Percentiles rank a stretch among this genome's conserved stretches.
phyloP scores from a whole-genome alignment of 768 basidiomycete genomes.

The Termitomyces sp. region DNA sequence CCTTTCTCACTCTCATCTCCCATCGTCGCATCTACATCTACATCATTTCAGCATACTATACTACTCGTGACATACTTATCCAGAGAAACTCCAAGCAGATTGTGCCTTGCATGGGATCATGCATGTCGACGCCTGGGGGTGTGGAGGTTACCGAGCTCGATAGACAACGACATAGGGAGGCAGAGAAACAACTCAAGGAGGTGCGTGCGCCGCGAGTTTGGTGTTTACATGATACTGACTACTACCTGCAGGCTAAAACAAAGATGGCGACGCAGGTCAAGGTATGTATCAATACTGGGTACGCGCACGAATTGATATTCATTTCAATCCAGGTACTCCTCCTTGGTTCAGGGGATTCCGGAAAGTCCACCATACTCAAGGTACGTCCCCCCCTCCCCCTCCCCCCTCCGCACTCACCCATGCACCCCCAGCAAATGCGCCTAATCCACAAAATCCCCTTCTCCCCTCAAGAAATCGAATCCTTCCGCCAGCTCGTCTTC shows the following conservation, averaged over 20 bases:
- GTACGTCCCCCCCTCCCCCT: too few relatives aligned
- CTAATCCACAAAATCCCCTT: slow-evolving; percentile 90
- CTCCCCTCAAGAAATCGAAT: slow-evolving; percentile 77
- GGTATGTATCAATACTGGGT: slow-evolving; percentile 38
- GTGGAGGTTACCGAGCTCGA: slow-evolving; percentile 69
- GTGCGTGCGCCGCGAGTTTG: slow-evolving; percentile 32
- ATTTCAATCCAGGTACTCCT: slow-evolving; percentile 61
- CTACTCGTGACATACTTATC: too few relatives aligned
- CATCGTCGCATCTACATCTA: too few relatives aligned
- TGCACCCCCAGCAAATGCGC: slow-evolving; percentile 95
- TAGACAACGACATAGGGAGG: slow-evolving; percentile 59
- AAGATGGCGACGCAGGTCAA: slow-evolving; percentile 74
- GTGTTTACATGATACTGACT: slow-evolving; percentile 3
- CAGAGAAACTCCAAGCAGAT: too few relatives aligned
- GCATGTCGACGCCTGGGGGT: slow-evolving; percentile 59
- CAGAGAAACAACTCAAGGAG: slow-evolving; percentile 77
- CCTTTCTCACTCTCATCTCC: too few relatives aligned
- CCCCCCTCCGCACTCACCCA: too few relatives aligned
- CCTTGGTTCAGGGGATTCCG: slow-evolving; percentile 90
- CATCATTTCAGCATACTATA: too few relatives aligned
- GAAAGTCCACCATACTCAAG: slow-evolving; percentile 91
- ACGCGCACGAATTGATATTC: background rate
- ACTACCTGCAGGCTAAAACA: slow-evolving; percentile 61
- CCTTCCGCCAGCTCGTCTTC: slow-evolving; percentile 88
- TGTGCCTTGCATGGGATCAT: slow-evolving; percentile 87